Evolutionary conservation across 345 rosid genomes (phyloP).

Genomic region (Rhodamnia rubescens): DNA sequence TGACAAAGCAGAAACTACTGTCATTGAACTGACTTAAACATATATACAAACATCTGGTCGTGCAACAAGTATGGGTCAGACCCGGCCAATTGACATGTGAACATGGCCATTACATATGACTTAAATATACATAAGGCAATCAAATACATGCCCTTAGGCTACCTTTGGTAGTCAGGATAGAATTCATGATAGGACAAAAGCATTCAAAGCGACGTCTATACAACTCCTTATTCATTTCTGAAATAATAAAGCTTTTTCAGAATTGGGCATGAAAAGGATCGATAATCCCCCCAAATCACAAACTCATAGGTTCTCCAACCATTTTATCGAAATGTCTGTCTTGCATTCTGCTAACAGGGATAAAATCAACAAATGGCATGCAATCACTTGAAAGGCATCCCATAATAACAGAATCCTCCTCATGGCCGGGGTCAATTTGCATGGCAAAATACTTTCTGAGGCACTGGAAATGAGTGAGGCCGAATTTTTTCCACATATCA

Average conservation of each 20-base stretch:
- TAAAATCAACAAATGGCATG: background rate
- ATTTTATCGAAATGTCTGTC: background rate
- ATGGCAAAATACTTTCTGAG: background rate
- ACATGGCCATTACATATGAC: background rate
- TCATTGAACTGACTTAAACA: background rate
- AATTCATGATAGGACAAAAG: background rate
- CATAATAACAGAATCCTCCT: background rate
- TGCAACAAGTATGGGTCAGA: background rate
- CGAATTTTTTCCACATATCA: background rate
- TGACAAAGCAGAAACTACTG: background rate
- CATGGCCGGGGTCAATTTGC: background rate
- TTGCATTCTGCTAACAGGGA: background rate
- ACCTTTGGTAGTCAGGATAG: no score
- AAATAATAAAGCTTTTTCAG: background rate
- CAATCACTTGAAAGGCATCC: background rate
- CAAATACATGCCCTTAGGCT: background rate
- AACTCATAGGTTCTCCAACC: background rate
- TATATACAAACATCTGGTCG: background rate
- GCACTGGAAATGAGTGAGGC: background rate
- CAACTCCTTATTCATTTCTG: background rate
- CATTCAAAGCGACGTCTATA: background rate
- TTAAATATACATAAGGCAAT: background rate
- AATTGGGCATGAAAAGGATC: background rate
- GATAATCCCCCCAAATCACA: background rate
- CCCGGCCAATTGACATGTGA: background rate